Percentiles rank a stretch among this genome's conserved stretches.
Conservation (phyloP, 805 yeast species). For the Starmerella sirachaensis region DNA sequence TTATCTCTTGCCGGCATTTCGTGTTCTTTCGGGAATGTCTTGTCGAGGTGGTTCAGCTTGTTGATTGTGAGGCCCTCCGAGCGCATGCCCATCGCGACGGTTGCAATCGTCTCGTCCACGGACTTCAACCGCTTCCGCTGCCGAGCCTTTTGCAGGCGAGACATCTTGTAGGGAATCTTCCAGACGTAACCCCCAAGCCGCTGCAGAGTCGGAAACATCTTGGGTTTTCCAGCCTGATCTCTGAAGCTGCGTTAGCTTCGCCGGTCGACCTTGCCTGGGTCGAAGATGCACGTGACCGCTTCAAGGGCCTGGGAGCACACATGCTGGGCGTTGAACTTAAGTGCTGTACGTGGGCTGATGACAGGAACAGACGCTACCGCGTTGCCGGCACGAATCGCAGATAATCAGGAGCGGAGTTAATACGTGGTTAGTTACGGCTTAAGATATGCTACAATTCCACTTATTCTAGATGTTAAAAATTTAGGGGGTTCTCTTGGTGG, state of each 20-base stretch:
- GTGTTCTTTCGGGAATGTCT: conserved; percentile 57
- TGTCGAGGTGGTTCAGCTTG: conserved; percentile 31
- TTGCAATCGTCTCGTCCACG: conserved; percentile 69
- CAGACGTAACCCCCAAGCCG: conserved; percentile 65
- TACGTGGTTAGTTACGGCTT: no score
- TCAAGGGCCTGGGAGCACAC: no score
- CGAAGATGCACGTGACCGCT: no score
- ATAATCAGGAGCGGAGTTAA: no score
- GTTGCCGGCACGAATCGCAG: no score
- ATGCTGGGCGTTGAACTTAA: no score
- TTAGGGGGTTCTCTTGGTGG: no score
- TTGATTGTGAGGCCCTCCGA: conserved; percentile 28
- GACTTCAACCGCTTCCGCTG: conserved; percentile 70
- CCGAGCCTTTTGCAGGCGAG: conserved; percentile 67
- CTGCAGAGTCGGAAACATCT: conserved; percentile 18
- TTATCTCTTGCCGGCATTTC: conserved; percentile 77
- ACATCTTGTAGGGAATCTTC: conserved; percentile 70
- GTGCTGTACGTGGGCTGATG: no score
- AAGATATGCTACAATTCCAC: no score
- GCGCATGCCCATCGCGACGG: conserved; percentile 41
- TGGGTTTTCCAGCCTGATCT: not conserved
- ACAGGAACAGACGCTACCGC: no score
- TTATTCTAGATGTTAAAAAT: no score
- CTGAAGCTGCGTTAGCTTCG: not conserved
- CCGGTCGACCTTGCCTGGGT: no score